These are phyloP conservation scores for Coemansia sp. DNA, from an alignment of 192 early-diverging fungal species.

Conservation along the genomic window DNA sequence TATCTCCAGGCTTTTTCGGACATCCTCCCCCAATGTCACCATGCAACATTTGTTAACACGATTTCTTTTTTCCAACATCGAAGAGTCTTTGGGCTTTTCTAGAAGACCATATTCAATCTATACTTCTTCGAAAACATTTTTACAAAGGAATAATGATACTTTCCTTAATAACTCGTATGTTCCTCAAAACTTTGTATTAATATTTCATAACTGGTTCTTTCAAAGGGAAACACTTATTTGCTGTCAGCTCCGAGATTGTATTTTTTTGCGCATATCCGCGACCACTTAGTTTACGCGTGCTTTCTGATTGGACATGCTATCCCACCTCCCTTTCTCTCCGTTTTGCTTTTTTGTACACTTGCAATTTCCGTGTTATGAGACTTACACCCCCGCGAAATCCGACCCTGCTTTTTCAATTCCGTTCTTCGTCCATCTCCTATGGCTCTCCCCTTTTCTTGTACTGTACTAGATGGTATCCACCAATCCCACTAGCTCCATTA, in stretches of 20 bases:
- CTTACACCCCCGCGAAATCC: constrained; percentile 7
- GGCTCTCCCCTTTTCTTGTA: background rate
- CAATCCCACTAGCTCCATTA: background rate
- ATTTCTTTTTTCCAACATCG: background rate
- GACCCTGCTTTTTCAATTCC: background rate
- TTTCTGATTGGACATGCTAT: background rate
- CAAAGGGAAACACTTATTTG: too few relatives aligned
- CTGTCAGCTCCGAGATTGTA: background rate
- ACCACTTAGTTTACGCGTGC: background rate
- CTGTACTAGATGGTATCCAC: background rate
- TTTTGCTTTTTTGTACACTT: background rate
- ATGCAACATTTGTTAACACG: background rate
- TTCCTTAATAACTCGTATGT: background rate
- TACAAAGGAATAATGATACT: background rate
- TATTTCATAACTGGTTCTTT: background rate
- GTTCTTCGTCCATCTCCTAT: constrained; percentile 1
- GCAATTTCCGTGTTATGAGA: background rate
- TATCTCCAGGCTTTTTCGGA: background rate
- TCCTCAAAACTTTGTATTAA: background rate
- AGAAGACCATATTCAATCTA: too few relatives aligned
- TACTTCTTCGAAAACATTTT: too few relatives aligned
- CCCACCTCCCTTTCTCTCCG: background rate
- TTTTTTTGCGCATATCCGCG: background rate
- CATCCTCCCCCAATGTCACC: background rate
- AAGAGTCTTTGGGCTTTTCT: too few relatives aligned